Conservation (phyloP, 371 early-diverging fungal genomes). For the Conidiobolus incongruus region DNA sequence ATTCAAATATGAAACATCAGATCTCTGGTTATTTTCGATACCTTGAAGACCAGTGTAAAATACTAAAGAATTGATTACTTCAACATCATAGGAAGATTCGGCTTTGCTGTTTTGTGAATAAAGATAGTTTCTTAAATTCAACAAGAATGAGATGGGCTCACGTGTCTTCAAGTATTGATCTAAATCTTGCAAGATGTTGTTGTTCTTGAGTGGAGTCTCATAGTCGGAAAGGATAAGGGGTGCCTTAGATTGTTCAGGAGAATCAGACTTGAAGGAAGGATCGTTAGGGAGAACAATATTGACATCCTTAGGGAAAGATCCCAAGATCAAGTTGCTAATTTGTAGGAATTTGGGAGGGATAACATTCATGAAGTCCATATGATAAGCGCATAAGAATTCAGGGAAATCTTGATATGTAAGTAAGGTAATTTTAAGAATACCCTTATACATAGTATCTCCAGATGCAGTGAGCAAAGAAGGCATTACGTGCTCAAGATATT, state of each 20-base stretch:
- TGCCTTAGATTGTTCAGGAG: not conserved
- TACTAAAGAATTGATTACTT: slow-evolving; percentile 69
- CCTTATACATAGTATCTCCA: slow-evolving; percentile 67
- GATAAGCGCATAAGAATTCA: slow-evolving; percentile 84
- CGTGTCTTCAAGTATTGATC: slow-evolving; percentile 42
- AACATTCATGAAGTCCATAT: slow-evolving; percentile 76
- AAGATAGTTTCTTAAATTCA: slow-evolving; percentile 23
- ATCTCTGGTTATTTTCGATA: slow-evolving; percentile 15
- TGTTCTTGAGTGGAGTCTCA: slow-evolving; percentile 15
- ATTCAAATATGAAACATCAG: slow-evolving; percentile 22
- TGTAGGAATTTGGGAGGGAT: slow-evolving; percentile 89
- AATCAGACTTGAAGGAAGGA: not conserved
- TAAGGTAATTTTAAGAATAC: slow-evolving; percentile 70
- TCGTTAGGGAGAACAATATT: not conserved
- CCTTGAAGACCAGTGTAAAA: slow-evolving; percentile 68
- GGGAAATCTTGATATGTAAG: slow-evolving; percentile 95
- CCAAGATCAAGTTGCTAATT: slow-evolving; percentile 79
- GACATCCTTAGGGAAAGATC: slow-evolving; percentile 75
- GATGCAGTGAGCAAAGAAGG: slow-evolving; percentile 40
- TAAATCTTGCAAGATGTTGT: slow-evolving; percentile 39
- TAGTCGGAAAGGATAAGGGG: slow-evolving; percentile 1
- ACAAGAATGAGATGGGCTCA: slow-evolving; percentile 31
- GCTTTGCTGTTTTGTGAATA: slow-evolving; percentile 10
- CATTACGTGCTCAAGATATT: slow-evolving; percentile 71
- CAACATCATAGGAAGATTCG: slow-evolving; percentile 43